Percentiles rank a stretch among this genome's conserved stretches.
These are phyloP conservation scores for Plantago elongata DNA, from an alignment of 257 asterid species.

Conservation along the genomic window DNA sequence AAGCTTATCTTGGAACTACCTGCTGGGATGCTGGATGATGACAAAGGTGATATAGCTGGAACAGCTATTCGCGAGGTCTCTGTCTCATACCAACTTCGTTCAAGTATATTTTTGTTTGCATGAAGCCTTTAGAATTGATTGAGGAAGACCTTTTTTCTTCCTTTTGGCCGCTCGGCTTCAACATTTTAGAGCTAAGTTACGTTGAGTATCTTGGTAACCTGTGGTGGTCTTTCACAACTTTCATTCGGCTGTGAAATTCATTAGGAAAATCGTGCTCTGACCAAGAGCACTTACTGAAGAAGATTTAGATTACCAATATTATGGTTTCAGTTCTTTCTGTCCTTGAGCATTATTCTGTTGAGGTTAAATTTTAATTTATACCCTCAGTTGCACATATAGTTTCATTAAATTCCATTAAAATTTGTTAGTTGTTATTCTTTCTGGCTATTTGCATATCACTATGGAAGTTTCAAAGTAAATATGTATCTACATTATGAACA, in stretches of 20 bases:
- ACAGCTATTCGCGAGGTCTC: constrained; percentile 94
- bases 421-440: neutral
- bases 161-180: too few relatives aligned
- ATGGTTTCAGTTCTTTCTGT: too few relatives aligned
- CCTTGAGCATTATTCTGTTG: too few relatives aligned
- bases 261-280: too few relatives aligned
- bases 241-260: too few relatives aligned
- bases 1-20: constrained; percentile 86
- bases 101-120: neutral
- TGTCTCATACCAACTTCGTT: constrained; percentile 19
- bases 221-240: too few relatives aligned
- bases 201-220: too few relatives aligned
- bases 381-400: neutral
- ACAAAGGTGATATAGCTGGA: constrained; percentile 82
- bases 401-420: neutral
- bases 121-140: constrained; percentile 1
- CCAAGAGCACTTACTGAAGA: too few relatives aligned
- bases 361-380: too few relatives aligned
- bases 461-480: neutral
- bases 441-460: neutral
- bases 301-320: too few relatives aligned
- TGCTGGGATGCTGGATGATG: constrained; percentile 95
- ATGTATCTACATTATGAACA: neutral
- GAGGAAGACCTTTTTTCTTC: too few relatives aligned
- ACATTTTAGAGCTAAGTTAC: too few relatives aligned